Evolutionary conservation across 352 stramenopile genomes (phyloP).

Genomic region (Phytophthora niederhauseri): DNA sequence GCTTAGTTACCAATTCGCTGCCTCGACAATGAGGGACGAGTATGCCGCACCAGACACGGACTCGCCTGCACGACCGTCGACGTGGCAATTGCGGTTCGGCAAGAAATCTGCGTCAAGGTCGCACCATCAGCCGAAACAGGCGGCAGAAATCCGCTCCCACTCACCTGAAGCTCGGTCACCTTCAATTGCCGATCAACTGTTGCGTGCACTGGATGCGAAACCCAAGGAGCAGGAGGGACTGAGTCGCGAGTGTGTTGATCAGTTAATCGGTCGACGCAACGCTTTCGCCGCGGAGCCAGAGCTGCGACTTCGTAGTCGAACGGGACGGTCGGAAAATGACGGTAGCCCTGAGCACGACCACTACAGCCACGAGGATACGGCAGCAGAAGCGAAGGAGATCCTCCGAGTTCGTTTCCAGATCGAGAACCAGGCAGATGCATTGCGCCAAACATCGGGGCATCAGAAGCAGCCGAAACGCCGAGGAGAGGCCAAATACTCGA

Average conservation of each 20-base stretch:
- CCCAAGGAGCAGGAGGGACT: constrained; percentile 36
- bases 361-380: constrained; percentile 13
- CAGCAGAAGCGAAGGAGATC: constrained; percentile 48
- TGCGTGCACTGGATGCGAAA: constrained; percentile 38
- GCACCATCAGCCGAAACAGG: neutral
- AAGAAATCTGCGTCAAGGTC: constrained; percentile 30
- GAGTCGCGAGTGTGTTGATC: constrained; percentile 53
- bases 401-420: constrained; percentile 52
- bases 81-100: constrained; percentile 69
- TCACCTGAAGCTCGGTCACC: constrained; percentile 26
- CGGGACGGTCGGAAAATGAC: neutral
- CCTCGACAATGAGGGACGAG: constrained; percentile 9
- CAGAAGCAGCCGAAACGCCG: constrained; percentile 3
- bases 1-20: neutral
- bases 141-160: constrained; percentile 2
- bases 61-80: constrained; percentile 45
- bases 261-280: constrained; percentile 63
- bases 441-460: constrained; percentile 30
- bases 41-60: constrained; percentile 10
- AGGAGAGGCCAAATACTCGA: constrained; percentile 6
- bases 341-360: neutral
- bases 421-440: constrained; percentile 42
- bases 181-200: constrained; percentile 48
- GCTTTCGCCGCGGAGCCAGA: constrained; percentile 47
- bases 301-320: constrained; percentile 23